Evolutionary conservation across 2,329 filamentous ascomycete species (phyloP), one percentile per base, ranked within the genome.

Genomic region (Akanthomyces uredinophilus): DNA sequence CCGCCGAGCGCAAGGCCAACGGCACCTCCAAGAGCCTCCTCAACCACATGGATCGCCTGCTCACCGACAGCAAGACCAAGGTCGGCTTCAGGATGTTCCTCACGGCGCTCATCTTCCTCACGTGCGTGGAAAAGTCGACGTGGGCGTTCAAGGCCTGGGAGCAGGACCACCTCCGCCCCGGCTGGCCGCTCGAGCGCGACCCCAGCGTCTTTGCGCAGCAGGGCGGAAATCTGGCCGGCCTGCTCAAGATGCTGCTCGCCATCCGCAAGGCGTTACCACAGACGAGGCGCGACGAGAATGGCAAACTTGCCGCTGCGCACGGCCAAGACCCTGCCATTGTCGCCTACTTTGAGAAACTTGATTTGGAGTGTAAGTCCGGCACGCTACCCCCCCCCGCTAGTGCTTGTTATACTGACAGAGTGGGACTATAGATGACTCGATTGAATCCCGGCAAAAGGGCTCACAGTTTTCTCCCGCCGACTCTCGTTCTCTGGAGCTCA

Each of bases 101-200:
- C 24, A 81, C 85, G 3, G 81, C 83, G 3, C 72, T 88, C 61
- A 82, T 88, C 60, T 82, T 88, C 64, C 79, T 88, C 53, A 87
- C 87, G 68, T 87, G 84, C 66, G 78, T 88, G 16, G 86, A 89
- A 69, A 88, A 88, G 73, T 85, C 84, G 0, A 88, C 85, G 0
- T 89, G 86, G 86, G 82, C 84, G 1, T 88, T 88, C 74, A 87
- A 87, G 65, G 85, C 83, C 2, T 89, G 85, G 85, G 85, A 87
- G 67, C 83, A 87, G 69, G 80, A 84, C 61, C 81, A 83, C 55
- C 78, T 87, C 29, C 79, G 82, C 2, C 79, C 79, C 0, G 79
- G 81, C 49, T 88, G 86, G 86, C 86, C 86, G 4, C 76, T 88
- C 3, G 83, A 85, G 68, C 72, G 77, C 43, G 81, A 82, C 8